Conservation (phyloP, 495 filamentous ascomycete genomes). For the Cetradonia linearis region DNA sequence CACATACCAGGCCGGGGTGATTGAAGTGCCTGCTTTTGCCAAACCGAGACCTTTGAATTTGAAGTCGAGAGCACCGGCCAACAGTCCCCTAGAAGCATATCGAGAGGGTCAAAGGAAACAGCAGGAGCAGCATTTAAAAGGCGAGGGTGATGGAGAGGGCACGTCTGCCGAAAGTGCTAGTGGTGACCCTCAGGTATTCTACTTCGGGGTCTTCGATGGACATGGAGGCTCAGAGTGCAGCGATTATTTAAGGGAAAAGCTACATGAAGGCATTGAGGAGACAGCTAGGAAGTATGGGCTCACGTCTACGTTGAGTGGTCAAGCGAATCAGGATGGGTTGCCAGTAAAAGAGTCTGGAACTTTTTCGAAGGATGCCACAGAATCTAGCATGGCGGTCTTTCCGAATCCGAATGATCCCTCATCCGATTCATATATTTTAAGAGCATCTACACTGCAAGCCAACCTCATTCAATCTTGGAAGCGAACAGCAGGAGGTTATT, state of each 20-base stretch:
- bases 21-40: conserved; percentile 85
- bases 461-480: conserved; percentile 68
- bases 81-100: conserved; percentile 33
- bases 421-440: background rate
- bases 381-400: background rate
- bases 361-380: background rate
- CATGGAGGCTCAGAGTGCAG: conserved; percentile 89
- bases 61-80: conserved; percentile 34
- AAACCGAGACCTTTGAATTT: conserved; percentile 65
- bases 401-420: background rate
- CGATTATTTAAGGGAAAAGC: conserved; percentile 67
- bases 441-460: conserved; percentile 49
- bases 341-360: background rate
- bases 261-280: conserved; percentile 84
- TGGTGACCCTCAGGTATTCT: conserved; percentile 92
- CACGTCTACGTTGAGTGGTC: conserved; percentile 51
- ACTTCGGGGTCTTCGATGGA: conserved; percentile 93
- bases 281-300: conserved; percentile 63
- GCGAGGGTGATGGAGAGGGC: conserved; percentile 35
- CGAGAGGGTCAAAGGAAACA: conserved; percentile 16
- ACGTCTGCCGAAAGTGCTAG: conserved; percentile 61
- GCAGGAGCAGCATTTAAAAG: conserved; percentile 21
- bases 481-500: conserved; percentile 84
- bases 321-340: conserved; percentile 16
- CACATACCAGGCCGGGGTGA: conserved; percentile 85